A percentile compares a stretch with the other conserved stretches of the same genome.
Conservation (phyloP, 805 yeast species). For the Kodamaea lidongshanica region DNA sequence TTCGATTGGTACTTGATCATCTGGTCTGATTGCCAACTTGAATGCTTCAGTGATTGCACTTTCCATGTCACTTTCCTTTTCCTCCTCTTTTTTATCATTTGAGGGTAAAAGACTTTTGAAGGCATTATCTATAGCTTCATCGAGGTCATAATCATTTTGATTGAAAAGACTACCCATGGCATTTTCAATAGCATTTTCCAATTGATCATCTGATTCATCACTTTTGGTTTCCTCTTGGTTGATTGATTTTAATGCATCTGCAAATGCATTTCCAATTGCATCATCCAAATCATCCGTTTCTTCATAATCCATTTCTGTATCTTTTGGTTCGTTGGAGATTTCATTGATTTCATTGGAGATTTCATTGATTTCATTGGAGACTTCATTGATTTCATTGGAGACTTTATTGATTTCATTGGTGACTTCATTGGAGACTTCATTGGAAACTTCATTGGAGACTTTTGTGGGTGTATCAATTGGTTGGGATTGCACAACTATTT, state of each 20-base stretch:
- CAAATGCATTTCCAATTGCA: slow-evolving; percentile 9
- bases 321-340: background rate
- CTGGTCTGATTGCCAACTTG: slow-evolving; percentile 16
- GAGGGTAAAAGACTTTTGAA: slow-evolving; percentile 9
- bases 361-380: no score
- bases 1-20: slow-evolving; percentile 11
- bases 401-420: no score
- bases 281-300: slow-evolving; percentile 11
- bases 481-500: no score
- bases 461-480: no score
- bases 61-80: slow-evolving; percentile 14
- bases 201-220: slow-evolving; percentile 3
- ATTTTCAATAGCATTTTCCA: slow-evolving; percentile 18
- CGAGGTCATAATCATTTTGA: slow-evolving; percentile 11
- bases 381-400: no score
- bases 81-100: slow-evolving; percentile 1
- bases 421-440: no score
- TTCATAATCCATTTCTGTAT: background rate
- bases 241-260: slow-evolving; percentile 2
- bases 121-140: slow-evolving; percentile 16
- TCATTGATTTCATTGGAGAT: no score
- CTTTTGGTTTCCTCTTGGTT: slow-evolving; percentile 1
- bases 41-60: slow-evolving; percentile 27
- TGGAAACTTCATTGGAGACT: no score
- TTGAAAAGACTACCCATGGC: slow-evolving; percentile 14